Evolutionary conservation across 495 filamentous ascomycete species (phyloP).

Genomic region (Sphaerosporella brunnea): DNA sequence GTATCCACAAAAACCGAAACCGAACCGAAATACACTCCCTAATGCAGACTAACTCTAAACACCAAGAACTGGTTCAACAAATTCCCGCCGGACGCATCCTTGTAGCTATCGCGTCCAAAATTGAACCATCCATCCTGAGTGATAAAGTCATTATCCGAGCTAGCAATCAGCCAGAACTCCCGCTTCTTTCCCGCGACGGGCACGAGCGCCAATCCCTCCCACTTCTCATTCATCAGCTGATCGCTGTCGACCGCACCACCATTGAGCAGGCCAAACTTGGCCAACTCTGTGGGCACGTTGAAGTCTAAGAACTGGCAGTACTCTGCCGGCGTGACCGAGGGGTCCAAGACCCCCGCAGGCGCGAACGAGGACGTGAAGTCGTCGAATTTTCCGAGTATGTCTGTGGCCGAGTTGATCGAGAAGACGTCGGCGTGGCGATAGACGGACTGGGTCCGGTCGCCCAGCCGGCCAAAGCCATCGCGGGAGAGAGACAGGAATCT

Average conservation of each 20-base stretch:
- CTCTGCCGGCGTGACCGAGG: conserved; percentile 40
- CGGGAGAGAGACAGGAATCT: conserved; percentile 56
- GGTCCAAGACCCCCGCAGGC: conserved; percentile 37
- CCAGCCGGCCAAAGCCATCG: conserved; percentile 46
- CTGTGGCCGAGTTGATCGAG: conserved; percentile 44
- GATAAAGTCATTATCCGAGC: conserved; percentile 60
- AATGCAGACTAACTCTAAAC: conserved; percentile 50
- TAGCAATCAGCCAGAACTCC: conserved; percentile 45
- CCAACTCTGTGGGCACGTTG: conserved; percentile 51
- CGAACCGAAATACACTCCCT: too few relatives aligned
- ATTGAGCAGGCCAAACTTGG: conserved; percentile 52
- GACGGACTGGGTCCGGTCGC: conserved; percentile 34
- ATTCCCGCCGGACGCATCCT: conserved; percentile 44
- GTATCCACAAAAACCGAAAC: too few relatives aligned
- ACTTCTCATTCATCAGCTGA: conserved; percentile 58
- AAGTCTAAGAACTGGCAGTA: conserved; percentile 59
- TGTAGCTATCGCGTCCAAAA: conserved; percentile 41
- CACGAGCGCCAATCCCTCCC: conserved; percentile 52
- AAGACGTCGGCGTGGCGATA: conserved; percentile 64
- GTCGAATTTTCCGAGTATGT: conserved; percentile 46
- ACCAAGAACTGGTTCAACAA: conserved; percentile 55
- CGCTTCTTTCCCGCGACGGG: conserved; percentile 37
- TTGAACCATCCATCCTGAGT: conserved; percentile 57
- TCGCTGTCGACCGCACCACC: conserved; percentile 37
- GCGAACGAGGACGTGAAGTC: conserved; percentile 25